A percentile compares a stretch with the other conserved stretches of the same genome.
Conservation (phyloP, 495 filamentous ascomycete species). For the Cercophora scortea region DNA sequence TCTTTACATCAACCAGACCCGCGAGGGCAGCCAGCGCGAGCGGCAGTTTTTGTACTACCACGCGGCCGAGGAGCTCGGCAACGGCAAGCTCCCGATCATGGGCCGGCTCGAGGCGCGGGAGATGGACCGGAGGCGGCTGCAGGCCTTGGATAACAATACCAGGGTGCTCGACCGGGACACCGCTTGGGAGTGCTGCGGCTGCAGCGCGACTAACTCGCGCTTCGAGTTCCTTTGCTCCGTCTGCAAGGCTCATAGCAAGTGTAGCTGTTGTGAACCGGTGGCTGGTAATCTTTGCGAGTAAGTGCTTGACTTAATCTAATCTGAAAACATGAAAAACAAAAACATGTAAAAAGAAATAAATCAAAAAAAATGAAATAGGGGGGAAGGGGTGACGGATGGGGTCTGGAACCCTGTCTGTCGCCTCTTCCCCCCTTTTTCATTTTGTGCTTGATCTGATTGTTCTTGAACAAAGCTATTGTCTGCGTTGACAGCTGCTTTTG, state of each 20-base stretch:
- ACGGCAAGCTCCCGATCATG: background rate
- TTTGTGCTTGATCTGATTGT: too few species aligned
- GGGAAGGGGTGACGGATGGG: too few species aligned
- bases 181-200: conserved; percentile 10
- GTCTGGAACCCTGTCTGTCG: too few species aligned
- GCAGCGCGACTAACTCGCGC: background rate
- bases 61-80: background rate
- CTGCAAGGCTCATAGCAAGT: conserved; percentile 2
- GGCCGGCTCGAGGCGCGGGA: background rate
- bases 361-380: too few species aligned
- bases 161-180: background rate
- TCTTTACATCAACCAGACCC: background rate
- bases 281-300: too few species aligned
- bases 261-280: background rate
- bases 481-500: too few species aligned
- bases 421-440: too few species aligned
- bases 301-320: too few species aligned
- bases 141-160: background rate
- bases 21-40: background rate
- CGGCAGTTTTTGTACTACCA: background rate
- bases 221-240: conserved; percentile 4
- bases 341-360: too few species aligned
- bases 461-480: too few species aligned
- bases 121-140: background rate
- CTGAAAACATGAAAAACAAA: too few species aligned